Percentiles rank a stretch among this genome's conserved stretches.
These are phyloP conservation scores for Heterobasidion irregulare DNA, from an alignment of 1,284 basidiomycete genomes.

Conservation along the genomic window DNA sequence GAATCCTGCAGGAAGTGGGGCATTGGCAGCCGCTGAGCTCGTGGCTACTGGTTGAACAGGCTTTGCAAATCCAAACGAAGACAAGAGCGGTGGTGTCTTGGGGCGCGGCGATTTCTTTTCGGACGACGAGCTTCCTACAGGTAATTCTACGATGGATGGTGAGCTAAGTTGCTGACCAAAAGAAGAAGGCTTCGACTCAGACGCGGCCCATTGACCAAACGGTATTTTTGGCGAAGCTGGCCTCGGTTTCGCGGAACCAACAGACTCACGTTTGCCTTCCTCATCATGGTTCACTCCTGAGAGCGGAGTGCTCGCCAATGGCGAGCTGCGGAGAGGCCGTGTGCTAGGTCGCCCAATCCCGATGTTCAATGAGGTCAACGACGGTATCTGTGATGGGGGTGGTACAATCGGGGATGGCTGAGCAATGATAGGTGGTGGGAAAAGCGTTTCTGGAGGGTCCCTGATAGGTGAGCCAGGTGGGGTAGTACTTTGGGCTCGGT, in stretches of 20 bases:
- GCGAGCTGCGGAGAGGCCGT: conserved; percentile 54
- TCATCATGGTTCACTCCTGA: conserved; percentile 29
- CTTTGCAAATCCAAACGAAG: conserved; percentile 1
- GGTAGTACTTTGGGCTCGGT: conserved; percentile 31
- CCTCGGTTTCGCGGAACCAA: conserved; percentile 16
- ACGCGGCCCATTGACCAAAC: conserved; percentile 11
- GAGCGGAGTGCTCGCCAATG: conserved; percentile 42
- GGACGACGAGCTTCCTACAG: background rate
- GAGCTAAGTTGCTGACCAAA: background rate
- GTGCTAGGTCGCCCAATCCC: conserved; percentile 45
- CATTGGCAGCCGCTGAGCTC: background rate
- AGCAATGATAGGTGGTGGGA: conserved; percentile 13
- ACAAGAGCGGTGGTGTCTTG: conserved; percentile 32
- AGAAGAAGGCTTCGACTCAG: conserved; percentile 2
- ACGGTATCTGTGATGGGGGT: conserved; percentile 17
- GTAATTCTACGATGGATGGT: conserved; percentile 1
- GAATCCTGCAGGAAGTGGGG: background rate
- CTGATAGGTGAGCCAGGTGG: conserved; percentile 50
- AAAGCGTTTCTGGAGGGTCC: conserved; percentile 32
- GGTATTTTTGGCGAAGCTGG: conserved; percentile 28
- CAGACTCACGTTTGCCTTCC: conserved; percentile 9
- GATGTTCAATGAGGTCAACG: conserved; percentile 25
- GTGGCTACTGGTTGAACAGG: background rate
- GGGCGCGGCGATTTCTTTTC: conserved; percentile 13
- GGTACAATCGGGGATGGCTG: conserved; percentile 20